Evolutionary conservation across 345 rosid species (phyloP), one percentile per base, ranked within the genome.

Genomic region (Carallia pectinifolia): DNA sequence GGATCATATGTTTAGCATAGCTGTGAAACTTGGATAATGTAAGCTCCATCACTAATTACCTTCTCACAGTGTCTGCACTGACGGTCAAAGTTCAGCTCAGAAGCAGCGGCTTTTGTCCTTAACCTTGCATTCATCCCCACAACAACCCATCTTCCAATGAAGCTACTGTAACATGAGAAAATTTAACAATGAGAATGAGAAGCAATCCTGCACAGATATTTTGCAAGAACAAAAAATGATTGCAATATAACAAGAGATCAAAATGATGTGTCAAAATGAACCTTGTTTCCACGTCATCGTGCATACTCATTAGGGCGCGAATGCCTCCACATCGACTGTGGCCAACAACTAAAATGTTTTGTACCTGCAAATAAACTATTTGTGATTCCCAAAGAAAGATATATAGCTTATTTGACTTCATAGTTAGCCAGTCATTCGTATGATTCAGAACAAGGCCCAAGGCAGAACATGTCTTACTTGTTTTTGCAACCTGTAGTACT

Each of bases 251-350:
- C 19, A 71, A 33, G 47, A 72, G 48, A 61, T 52, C 18, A 16
- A 54, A 64, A 54, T 31, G 34, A 19, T 3, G 54, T 66, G 30
- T 48, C 53, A 29, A 16, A 54, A 58, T 27, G 58, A 44, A 90
- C 99, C 99, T 92, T 74, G 96, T 80, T 55, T 88, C 87, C 44
- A 18, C 88, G 81, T 84, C 88, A 30, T 82, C 96, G 59, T 81
- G 80, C 97, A 92, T 87, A 69, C 91, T 78, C 99, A 96, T 92
- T 61, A 96, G 90, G 31, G 98, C 98, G 47, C 81, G 96, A 71
- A 96, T 96, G 66, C 98, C 99, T 69, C 99, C 97, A 48, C 99
- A 96, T 33, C 93, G 68, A 83, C 99, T 96, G 82, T 96, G 98
- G 67, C 99, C 99, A 67, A 89, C 59, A 17, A 96, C 86, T 67